phyloP scores from a whole-genome alignment of 345 rosid species.

The Iberis pinnata region DNA sequence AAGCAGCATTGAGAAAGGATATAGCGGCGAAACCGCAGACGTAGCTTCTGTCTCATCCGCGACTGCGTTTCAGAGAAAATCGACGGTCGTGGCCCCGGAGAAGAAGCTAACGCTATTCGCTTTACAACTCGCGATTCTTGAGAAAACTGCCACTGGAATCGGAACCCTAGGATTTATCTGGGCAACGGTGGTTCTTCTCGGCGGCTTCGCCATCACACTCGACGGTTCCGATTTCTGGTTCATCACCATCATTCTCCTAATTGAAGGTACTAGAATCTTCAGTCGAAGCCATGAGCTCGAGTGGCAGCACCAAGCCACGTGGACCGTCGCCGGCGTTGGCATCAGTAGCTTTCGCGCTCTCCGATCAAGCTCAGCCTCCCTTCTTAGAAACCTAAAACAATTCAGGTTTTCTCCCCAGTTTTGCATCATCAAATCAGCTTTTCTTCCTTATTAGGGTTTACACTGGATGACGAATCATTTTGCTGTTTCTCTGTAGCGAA shows the following conservation, averaged over 20 bases:
- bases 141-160: conserved; percentile 76
- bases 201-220: conserved; percentile 85
- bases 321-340: conserved; percentile 70
- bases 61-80: conserved; percentile 20
- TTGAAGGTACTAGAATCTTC: conserved; percentile 80
- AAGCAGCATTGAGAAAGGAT: conserved; percentile 42
- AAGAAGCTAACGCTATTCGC: conserved; percentile 80
- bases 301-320: conserved; percentile 89
- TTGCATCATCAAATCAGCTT: background rate
- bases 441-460: background rate
- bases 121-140: conserved; percentile 70
- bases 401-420: background rate
- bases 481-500: conserved; percentile 7
- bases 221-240: conserved; percentile 87
- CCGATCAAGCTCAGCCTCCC: conserved; percentile 42
- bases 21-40: conserved; percentile 42
- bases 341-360: conserved; percentile 64
- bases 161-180: conserved; percentile 94
- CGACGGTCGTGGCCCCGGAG: conserved; percentile 52
- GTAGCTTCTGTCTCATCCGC: conserved; percentile 32
- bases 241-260: conserved; percentile 65
- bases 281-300: conserved; percentile 90
- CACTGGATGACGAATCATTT: background rate
- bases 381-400: conserved; percentile 29
- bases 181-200: conserved; percentile 93